These are phyloP conservation scores for Phytopythium ostracodes DNA, from an alignment of 352 stramenopile species.

Conservation along the genomic window DNA sequence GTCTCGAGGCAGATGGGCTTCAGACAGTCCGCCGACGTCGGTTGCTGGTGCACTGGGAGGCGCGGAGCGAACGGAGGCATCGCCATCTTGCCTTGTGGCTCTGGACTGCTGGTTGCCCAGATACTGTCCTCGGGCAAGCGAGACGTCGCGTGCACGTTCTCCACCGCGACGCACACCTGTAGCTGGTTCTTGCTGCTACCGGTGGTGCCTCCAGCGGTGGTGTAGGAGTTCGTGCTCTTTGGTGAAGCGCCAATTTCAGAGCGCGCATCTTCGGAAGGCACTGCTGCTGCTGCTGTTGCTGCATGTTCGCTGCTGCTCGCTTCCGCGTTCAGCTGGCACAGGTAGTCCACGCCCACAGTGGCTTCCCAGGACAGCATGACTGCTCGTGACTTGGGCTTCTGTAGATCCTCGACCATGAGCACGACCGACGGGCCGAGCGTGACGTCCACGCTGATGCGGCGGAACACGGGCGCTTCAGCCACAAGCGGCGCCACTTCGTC, in stretches of 20 bases:
- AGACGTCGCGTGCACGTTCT: slow-evolving; percentile 75
- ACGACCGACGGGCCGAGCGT: slow-evolving; percentile 63
- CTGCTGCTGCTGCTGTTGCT: neutral
- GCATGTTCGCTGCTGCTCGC: slow-evolving; percentile 15
- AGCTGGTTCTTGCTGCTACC: slow-evolving; percentile 45
- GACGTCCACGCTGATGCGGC: slow-evolving; percentile 47
- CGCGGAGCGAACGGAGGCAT: neutral
- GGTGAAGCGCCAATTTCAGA: neutral
- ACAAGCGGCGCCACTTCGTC: neutral
- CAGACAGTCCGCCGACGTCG: slow-evolving; percentile 59
- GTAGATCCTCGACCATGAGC: slow-evolving; percentile 70
- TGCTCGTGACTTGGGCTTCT: slow-evolving; percentile 61
- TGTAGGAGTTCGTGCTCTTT: neutral
- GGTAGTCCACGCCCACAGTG: slow-evolving; percentile 52
- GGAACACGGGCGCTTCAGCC: slow-evolving; percentile 27
- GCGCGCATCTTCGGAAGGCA: neutral
- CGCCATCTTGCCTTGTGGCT: neutral
- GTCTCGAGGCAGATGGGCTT: slow-evolving; percentile 74
- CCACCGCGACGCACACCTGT: slow-evolving; percentile 50
- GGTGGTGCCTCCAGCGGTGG: neutral
- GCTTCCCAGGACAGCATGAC: slow-evolving; percentile 84
- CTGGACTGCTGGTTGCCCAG: slow-evolving; percentile 37
- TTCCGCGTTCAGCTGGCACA: slow-evolving; percentile 42
- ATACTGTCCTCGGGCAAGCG: slow-evolving; percentile 71
- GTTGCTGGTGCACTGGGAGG: slow-evolving; percentile 18